Percentiles rank a stretch among this genome's conserved stretches.
phyloP scores from a whole-genome alignment of 768 basidiomycete genomes.

The Collybiopsis luxurians region DNA sequence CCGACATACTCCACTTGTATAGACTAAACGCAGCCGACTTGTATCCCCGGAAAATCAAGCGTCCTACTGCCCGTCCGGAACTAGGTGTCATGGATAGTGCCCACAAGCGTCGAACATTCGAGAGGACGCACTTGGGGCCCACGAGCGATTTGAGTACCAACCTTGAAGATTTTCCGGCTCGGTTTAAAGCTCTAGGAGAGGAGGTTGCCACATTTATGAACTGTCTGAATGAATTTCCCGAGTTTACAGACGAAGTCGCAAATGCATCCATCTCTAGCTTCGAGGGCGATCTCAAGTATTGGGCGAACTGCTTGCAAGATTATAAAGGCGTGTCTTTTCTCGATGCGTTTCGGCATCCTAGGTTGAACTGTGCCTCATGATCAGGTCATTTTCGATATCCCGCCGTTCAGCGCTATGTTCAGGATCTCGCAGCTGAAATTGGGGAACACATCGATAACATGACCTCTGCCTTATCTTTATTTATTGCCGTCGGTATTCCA shows the following conservation, averaged over 20 bases:
- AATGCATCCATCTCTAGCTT: slow-evolving; percentile 67
- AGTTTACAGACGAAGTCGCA: slow-evolving; percentile 70
- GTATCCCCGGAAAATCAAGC: slow-evolving; percentile 62
- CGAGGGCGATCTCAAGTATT: slow-evolving; percentile 75
- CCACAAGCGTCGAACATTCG: slow-evolving; percentile 4
- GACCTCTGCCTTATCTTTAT: slow-evolving; percentile 64
- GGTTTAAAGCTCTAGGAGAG: slow-evolving; percentile 59
- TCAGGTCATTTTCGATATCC: slow-evolving; percentile 70
- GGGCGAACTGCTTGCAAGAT: slow-evolving; percentile 68
- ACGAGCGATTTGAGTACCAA: slow-evolving; percentile 55
- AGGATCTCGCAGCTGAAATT: slow-evolving; percentile 68
- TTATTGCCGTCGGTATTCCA: slow-evolving; percentile 80
- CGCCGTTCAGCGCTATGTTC: slow-evolving; percentile 71
- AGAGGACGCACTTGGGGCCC: slow-evolving; percentile 36
- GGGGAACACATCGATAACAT: slow-evolving; percentile 72
- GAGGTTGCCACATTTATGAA: slow-evolving; percentile 67
- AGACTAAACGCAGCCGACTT: slow-evolving; percentile 74
- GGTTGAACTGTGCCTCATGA: background rate
- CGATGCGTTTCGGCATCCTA: background rate
- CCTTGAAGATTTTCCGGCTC: slow-evolving; percentile 62
- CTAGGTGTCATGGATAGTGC: background rate
- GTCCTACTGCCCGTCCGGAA: slow-evolving; percentile 28
- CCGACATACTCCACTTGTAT: slow-evolving; percentile 68
- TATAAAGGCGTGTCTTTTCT: slow-evolving; percentile 49
- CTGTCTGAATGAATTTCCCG: slow-evolving; percentile 76